Evolutionary conservation across 2,329 filamentous ascomycete genomes (phyloP), one percentile per base, ranked within the genome.

Genomic region (Thielaviopsis punctulata): DNA sequence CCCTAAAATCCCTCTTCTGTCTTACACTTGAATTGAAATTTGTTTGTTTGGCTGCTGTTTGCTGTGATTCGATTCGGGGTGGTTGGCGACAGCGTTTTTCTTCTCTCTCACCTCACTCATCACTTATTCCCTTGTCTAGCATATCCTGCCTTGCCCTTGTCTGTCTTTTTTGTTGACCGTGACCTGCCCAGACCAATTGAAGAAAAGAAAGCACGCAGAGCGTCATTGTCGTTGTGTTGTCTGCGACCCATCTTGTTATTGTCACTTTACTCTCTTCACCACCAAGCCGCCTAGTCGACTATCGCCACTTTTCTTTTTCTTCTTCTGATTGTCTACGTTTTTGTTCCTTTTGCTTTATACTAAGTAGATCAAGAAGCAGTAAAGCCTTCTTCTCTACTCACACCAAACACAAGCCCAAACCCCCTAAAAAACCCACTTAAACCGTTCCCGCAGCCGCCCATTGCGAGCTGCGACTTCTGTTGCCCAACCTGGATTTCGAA

Each of bases 401-500:
- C 22, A 22, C 33, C 36, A 15, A 23, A 18, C 33, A 27, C 46
- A 22, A 49, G 22, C 48, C 44, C 43, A 25, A 24, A 30, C 36
- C 24, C 47, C 18, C 13, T 5, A 33, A 36, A 36, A 36, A 36
- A 36, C 30, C 30, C 30, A 36, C 30, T n/a, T 36, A 36, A 15
- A 36, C 30, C 30, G 30, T 36, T 15, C 13, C 13, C 30, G 30
- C 30, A 36, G 30, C 36, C 48, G 18, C 24, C 49, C 47, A 47
- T 36, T 18, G 13, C 44, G 33, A 27, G 45, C 48, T 44, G 41
- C 52, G 21, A 21, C 45, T 45, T 21, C 55, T 52, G 82, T 81
- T 84, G 84, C 86, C 75, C 86, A 95, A 87, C 77, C 89, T 95
- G 89, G 89, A 95, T 86, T 95, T 94, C 92, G 89, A 95, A 85